These are phyloP conservation scores for Bimuria novae-zelandiae DNA, from an alignment of 2,329 filamentous ascomycete genomes.

Conservation along the genomic window DNA sequence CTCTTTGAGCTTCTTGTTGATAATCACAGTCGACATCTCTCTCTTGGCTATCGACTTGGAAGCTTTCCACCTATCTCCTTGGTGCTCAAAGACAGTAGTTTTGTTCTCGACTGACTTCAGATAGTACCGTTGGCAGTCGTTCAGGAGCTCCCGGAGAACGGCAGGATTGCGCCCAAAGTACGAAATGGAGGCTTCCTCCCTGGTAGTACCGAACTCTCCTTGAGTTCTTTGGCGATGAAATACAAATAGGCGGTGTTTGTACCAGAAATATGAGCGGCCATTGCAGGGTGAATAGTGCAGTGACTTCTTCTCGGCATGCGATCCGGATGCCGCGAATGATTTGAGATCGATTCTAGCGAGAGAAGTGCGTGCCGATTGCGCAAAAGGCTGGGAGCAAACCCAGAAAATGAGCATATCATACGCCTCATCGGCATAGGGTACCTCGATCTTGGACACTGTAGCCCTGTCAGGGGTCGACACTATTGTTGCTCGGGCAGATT, in stretches of 20 bases:
- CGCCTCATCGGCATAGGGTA: slow-evolving; percentile 16
- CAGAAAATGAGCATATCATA: slow-evolving; percentile 16
- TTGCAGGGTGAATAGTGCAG: slow-evolving; percentile 19
- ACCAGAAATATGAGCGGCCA: slow-evolving; percentile 18
- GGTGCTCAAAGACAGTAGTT: slow-evolving; percentile 20
- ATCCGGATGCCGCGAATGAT: slow-evolving; percentile 2
- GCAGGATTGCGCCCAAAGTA: slow-evolving; percentile 18
- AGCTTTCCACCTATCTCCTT: slow-evolving; percentile 15
- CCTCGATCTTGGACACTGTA: slow-evolving; percentile 14
- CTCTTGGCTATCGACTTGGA: slow-evolving; percentile 16
- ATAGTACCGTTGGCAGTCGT: slow-evolving; percentile 16
- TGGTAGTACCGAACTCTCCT: slow-evolving; percentile 13
- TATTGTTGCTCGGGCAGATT: background rate
- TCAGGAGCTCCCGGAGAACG: slow-evolving; percentile 15
- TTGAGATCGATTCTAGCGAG: slow-evolving; percentile 10
- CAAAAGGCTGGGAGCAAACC: slow-evolving; percentile 11
- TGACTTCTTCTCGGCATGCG: background rate
- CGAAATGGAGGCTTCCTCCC: slow-evolving; percentile 15
- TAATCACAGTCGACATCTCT: slow-evolving; percentile 49
- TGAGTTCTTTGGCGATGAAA: slow-evolving; percentile 13
- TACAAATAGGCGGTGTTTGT: slow-evolving; percentile 14
- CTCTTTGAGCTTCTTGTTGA: slow-evolving; percentile 14
- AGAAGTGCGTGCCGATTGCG: slow-evolving; percentile 12
- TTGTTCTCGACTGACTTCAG: slow-evolving; percentile 18
- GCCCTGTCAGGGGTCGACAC: slow-evolving; percentile 5